Conservation (phyloP, 768 basidiomycete genomes). For the Candolleomyces eurysporus region DNA sequence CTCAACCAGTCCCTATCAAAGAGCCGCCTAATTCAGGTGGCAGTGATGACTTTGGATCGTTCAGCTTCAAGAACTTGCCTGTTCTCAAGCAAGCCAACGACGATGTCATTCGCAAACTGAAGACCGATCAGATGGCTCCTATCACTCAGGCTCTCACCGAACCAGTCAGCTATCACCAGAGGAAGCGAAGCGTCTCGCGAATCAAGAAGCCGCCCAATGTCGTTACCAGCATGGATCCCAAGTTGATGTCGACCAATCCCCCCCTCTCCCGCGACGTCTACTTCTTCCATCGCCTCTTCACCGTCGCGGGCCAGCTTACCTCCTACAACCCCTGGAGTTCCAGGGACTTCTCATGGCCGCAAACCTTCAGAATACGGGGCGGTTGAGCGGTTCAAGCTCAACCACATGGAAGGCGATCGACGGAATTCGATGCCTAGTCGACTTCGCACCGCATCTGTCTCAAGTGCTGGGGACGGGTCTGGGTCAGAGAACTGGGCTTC, state of each 20-base stretch:
- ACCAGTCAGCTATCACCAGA: constrained; percentile 51
- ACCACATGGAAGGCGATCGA: constrained; percentile 75
- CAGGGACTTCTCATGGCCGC: constrained; percentile 58
- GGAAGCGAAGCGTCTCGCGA: constrained; percentile 81
- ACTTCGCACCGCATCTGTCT: constrained; percentile 81
- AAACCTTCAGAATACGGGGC: constrained; percentile 91
- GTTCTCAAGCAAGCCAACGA: constrained; percentile 98
- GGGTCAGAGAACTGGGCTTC: constrained; percentile 73
- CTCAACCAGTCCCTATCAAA: constrained; percentile 43
- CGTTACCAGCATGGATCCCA: constrained; percentile 66
- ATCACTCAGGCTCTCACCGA: constrained; percentile 73
- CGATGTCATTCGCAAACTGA: constrained; percentile 93
- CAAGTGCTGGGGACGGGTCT: constrained; percentile 76
- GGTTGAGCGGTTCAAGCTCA: constrained; percentile 84
- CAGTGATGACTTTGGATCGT: constrained; percentile 93
- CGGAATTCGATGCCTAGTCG: constrained; percentile 86
- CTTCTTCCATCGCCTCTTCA: constrained; percentile 87
- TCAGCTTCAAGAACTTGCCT: constrained; percentile 97
- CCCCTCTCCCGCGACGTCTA: constrained; percentile 92
- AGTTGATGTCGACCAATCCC: constrained; percentile 65
- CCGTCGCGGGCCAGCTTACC: constrained; percentile 74
- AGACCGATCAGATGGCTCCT: constrained; percentile 85
- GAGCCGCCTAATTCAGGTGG: constrained; percentile 50
- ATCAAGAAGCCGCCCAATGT: constrained; percentile 82
- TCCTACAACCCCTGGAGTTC: constrained; percentile 63